Conservation (phyloP, 2,329 filamentous ascomycete species). For the Stagonosporopsis chrysanthemi region DNA sequence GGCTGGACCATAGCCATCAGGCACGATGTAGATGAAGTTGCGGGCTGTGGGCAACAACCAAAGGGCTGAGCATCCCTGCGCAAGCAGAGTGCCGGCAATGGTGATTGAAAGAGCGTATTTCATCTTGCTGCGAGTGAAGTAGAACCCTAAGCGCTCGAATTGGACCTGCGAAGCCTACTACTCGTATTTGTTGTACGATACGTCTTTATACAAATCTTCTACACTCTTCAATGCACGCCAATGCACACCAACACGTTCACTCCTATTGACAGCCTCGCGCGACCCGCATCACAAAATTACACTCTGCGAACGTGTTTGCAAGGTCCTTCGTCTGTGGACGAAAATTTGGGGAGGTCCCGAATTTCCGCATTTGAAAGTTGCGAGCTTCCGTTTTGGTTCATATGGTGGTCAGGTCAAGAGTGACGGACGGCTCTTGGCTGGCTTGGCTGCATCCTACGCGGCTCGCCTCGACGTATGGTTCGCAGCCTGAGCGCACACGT, state of each 20-base stretch:
- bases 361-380: conserved; percentile 1
- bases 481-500: conserved; percentile 6
- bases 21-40: conserved; percentile 38
- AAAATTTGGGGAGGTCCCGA: neutral
- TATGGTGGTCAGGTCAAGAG: conserved; percentile 15
- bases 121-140: conserved; percentile 13
- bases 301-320: conserved; percentile 7
- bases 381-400: conserved; percentile 16
- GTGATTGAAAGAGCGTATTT: conserved; percentile 19
- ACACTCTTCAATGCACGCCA: neutral
- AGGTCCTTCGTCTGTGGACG: neutral
- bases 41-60: conserved; percentile 26
- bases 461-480: conserved; percentile 13
- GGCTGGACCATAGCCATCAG: conserved; percentile 34
- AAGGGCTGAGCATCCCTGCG: conserved; percentile 18
- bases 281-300: conserved; percentile 6
- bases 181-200: neutral
- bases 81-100: conserved; percentile 16
- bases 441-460: conserved; percentile 20
- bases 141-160: too few relatives aligned
- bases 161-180: neutral
- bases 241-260: neutral
- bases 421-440: conserved; percentile 7
- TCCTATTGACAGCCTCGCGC: neutral
- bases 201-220: neutral